A percentile compares a stretch with the other conserved stretches of the same genome.
Evolutionary conservation across 2,329 filamentous ascomycete species (phyloP).

Genomic region (Endothia cerciana): DNA sequence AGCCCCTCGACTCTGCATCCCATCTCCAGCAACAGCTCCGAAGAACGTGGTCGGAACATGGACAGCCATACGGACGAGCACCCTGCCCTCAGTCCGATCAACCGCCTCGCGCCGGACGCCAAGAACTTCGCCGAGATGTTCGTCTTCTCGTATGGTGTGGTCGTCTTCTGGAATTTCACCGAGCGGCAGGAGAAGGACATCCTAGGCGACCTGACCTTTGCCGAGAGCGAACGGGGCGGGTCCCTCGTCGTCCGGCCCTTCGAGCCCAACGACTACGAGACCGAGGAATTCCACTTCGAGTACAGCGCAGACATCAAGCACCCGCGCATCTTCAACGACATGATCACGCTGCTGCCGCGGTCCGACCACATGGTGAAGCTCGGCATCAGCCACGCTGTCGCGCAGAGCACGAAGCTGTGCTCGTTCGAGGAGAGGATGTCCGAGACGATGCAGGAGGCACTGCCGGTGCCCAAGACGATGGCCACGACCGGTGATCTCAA

Average conservation of each 20-base stretch:
- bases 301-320: constrained; percentile 86
- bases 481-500: constrained; percentile 88
- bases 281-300: constrained; percentile 97
- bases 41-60: constrained; percentile 24
- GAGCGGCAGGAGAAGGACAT: constrained; percentile 96
- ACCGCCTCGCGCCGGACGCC: constrained; percentile 69
- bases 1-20: constrained; percentile 26
- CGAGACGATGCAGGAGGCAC: constrained; percentile 88
- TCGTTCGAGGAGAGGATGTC: constrained; percentile 97
- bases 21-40: constrained; percentile 38
- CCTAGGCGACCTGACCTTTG: constrained; percentile 91
- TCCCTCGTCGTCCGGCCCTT: constrained; percentile 79
- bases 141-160: constrained; percentile 94
- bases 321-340: constrained; percentile 96
- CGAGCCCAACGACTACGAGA: constrained; percentile 91
- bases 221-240: constrained; percentile 64
- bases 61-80: constrained; percentile 39
- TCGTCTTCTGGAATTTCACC: constrained; percentile 98
- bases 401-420: constrained; percentile 93
- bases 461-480: constrained; percentile 86
- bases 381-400: constrained; percentile 95
- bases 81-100: constrained; percentile 51
- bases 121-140: constrained; percentile 93
- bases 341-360: constrained; percentile 93
- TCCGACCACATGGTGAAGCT: constrained; percentile 98